These are phyloP conservation scores for Phialophora chinensis DNA, from an alignment of 2,329 filamentous ascomycete species.

Conservation along the genomic window DNA sequence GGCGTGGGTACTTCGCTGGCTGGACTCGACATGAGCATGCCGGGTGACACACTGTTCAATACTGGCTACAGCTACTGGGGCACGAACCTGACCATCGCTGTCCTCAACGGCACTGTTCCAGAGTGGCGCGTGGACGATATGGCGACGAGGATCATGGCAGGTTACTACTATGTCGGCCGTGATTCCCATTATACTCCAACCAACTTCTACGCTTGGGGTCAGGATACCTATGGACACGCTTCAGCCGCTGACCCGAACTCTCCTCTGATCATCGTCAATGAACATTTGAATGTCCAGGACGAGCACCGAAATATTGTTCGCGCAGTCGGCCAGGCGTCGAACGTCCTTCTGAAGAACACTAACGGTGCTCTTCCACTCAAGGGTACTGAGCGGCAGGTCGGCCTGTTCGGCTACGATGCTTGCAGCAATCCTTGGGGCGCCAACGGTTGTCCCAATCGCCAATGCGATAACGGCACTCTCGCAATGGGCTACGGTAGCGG, in stretches of 20 bases:
- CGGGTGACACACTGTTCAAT: slow-evolving; percentile 79
- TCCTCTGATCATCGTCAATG: slow-evolving; percentile 63
- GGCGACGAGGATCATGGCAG: slow-evolving; percentile 77
- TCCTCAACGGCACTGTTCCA: slow-evolving; percentile 87
- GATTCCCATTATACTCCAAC: slow-evolving; percentile 57
- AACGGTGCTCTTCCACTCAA: slow-evolving; percentile 75
- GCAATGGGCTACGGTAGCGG: slow-evolving; percentile 70
- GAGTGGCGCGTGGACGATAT: slow-evolving; percentile 90
- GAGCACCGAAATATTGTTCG: slow-evolving; percentile 77
- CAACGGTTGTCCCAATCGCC: slow-evolving; percentile 77
- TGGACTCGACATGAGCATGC: slow-evolving; percentile 84
- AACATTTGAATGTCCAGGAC: slow-evolving; percentile 80
- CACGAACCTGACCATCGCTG: slow-evolving; percentile 81
- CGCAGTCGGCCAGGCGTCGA: slow-evolving; percentile 77
- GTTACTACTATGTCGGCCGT: slow-evolving; percentile 68
- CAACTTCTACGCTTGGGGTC: slow-evolving; percentile 84
- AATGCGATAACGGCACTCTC: slow-evolving; percentile 64
- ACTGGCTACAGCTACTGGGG: slow-evolving; percentile 79
- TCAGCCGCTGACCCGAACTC: slow-evolving; percentile 59
- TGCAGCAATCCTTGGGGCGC: slow-evolving; percentile 75
- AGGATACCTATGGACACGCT: slow-evolving; percentile 72
- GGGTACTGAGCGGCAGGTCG: slow-evolving; percentile 73
- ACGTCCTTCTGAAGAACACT: slow-evolving; percentile 86
- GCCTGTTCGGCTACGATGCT: slow-evolving; percentile 82
- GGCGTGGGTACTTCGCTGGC: slow-evolving; percentile 69